Evolutionary conservation across 495 filamentous ascomycete genomes (phyloP).

Genomic region (Penicillium paradoxum): DNA sequence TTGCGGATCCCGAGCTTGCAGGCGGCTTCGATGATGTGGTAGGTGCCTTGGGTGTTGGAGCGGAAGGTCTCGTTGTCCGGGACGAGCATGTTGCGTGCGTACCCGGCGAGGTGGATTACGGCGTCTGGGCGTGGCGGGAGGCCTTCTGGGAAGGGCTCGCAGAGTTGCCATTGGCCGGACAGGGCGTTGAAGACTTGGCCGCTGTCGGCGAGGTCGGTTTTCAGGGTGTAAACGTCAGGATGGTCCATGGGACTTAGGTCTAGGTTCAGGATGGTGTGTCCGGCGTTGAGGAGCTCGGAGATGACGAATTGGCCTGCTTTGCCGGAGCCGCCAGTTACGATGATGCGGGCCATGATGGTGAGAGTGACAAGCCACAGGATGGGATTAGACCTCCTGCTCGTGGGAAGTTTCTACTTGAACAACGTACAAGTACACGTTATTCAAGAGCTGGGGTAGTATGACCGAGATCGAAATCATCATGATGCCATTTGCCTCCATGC

Average conservation of each 20-base stretch:
- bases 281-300: slow-evolving; percentile 42
- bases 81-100: slow-evolving; percentile 55
- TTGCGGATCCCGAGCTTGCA: slow-evolving; percentile 56
- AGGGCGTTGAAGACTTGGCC: slow-evolving; percentile 55
- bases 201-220: slow-evolving; percentile 48
- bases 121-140: slow-evolving; percentile 45
- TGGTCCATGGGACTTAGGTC: slow-evolving; percentile 29
- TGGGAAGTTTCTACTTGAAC: no score
- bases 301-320: slow-evolving; percentile 52
- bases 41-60: slow-evolving; percentile 47
- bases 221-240: slow-evolving; percentile 43
- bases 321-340: slow-evolving; percentile 50
- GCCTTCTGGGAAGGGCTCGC: slow-evolving; percentile 36
- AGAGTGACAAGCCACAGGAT: not conserved
- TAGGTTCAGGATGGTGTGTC: slow-evolving; percentile 49
- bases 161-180: slow-evolving; percentile 49
- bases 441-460: slow-evolving; percentile 5
- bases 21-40: slow-evolving; percentile 56
- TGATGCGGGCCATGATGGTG: slow-evolving; percentile 20
- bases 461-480: slow-evolving; percentile 19
- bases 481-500: slow-evolving; percentile 19
- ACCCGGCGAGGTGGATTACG: slow-evolving; percentile 55
- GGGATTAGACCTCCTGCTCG: not conserved
- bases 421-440: no score
- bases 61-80: slow-evolving; percentile 54